Evolutionary conservation across 1,139 yeast genomes (phyloP), one percentile per base, ranked within the genome.

Genomic region (Suhomyces bolitotheri): DNA sequence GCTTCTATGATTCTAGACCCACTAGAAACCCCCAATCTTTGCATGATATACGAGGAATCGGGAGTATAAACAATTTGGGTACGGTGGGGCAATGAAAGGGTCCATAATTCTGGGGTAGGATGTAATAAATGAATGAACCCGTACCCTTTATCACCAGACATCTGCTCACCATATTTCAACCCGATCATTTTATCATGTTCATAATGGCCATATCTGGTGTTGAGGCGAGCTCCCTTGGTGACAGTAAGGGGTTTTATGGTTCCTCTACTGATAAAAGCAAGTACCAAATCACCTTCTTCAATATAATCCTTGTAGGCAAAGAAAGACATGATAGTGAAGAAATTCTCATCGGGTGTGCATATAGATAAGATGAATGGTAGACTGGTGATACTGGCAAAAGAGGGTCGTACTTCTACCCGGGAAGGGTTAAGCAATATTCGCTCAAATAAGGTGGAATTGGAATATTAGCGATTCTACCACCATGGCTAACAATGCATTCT

Each of bases 51-150:
- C 19, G 95, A 80, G 2, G 96, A 85, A 56, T 94, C 99, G 7
- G 96, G 96, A 0, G 97, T 86, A 57, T 94, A 94, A 1, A 94
- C 97, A 49, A 94, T 92, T 64, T 94, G 99, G 0, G 99, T 94
- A 58, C 99, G 74, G 58, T 94, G 99, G 1, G 98, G 97, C 32
- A 94, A 69, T 0, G 97, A 88, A 20, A 87, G 57, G 0, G 97
- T 85, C 99, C 99, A 94, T 23, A 92, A 65, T 60, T 94, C 99
- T 0, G 99, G 94, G 0, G 96, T 82, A 1, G 98, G 97, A 40
- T 85, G 90, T 31, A 94, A 62, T 20, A 92, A 67, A 55, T 92
- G 95, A 31, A 94, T 78, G 53, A 88, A 94, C 0, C 98, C 98
- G 46, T 78, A 76, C 1, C 89, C 90, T 37, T 79, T 80, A 5